A percentile compares a stretch with the other conserved stretches of the same genome.
phyloP scores from a whole-genome alignment of 176 grass and related monocot species.

The Typha latifolia region DNA sequence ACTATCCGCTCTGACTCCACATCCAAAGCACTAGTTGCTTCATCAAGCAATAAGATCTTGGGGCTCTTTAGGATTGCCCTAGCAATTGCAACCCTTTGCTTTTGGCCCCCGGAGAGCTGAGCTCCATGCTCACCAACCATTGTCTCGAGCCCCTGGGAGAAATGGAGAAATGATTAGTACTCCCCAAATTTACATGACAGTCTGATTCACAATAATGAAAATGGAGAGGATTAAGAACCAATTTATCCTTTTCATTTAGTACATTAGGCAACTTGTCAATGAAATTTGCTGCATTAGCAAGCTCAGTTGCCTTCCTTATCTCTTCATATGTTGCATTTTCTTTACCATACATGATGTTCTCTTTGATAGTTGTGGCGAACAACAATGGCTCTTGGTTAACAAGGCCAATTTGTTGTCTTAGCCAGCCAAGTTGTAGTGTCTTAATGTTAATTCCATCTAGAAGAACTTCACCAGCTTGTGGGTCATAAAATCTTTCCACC shows the following conservation, averaged over 20 bases:
- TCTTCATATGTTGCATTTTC: constrained; percentile 48
- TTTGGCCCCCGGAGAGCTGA: constrained; percentile 85
- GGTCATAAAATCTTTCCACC: constrained; percentile 88
- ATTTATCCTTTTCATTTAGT: constrained; percentile 18
- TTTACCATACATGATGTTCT: constrained; percentile 79
- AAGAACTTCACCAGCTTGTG: constrained; percentile 62
- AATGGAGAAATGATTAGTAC: constrained; percentile 16
- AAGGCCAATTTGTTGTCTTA: constrained; percentile 68
- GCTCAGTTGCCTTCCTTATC: constrained; percentile 37
- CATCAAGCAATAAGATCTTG: constrained; percentile 80
- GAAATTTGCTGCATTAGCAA: constrained; percentile 81
- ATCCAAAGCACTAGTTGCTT: constrained; percentile 88
- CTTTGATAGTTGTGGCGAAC: constrained; percentile 64
- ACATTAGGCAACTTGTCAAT: constrained; percentile 85
- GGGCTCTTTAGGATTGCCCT: constrained; percentile 77
- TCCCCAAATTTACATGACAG: neutral
- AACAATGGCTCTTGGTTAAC: constrained; percentile 88
- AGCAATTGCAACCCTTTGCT: constrained; percentile 90
- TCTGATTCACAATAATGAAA: neutral
- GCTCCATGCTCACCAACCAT: constrained; percentile 77
- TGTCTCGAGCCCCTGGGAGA: constrained; percentile 59
- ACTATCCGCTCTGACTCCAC: constrained; percentile 70
- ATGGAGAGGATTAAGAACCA: no score
- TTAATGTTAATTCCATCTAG: constrained; percentile 66
- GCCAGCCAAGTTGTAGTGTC: constrained; percentile 49